Base-by-base conservation (phyloP, 2,329 filamentous ascomycete genomes). In the Stromatinia cepivora region DNA sequence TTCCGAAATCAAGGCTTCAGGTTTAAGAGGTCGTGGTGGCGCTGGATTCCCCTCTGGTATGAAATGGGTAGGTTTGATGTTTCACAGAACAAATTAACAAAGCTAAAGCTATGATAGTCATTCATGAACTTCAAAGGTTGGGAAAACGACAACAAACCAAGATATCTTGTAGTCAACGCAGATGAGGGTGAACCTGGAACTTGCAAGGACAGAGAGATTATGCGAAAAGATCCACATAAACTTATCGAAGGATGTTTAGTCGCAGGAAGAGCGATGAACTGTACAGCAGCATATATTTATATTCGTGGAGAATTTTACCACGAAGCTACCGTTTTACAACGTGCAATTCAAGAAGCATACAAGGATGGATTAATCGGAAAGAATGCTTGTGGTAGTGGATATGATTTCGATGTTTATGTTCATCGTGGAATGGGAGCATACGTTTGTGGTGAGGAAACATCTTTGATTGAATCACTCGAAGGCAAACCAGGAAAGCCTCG, bases 81-180 rank as follows among this genome's bases (percentile, higher is more conserved):
- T 48, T 36, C 36, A 50, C 45, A 22, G 31, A 15, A 25, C n/a
- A 70, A 59, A 31, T 53, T 31, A 65, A 71, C 78, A 64, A 73
- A 56, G 50, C 48, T 69, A 54, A 69, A 70, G 13, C 72, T 59
- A 71, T 28, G 45, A 54, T 78, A 97, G 93, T 97, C 94, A 63
- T 99, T 99, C 83, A 99, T 99, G 95, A 99, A 99, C 86, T 94
- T 94, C 86, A 97, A 97, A 84, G 95, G 93, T 78, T 99, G 95
- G 95, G 94, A 99, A 78, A 97, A 99, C 84, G 95, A 98, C 81
- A 91, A 82, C 77, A 97, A 97, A 83, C 95, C 95, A 74, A 90
- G 95, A 78, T 99, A 99, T 80, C 86, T 99, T 68, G 94, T 99
- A 72, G 93, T 99, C 84, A 99, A 99, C 79, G 95, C 95, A 75